Evolutionary conservation across 352 stramenopile genomes (phyloP).

Genomic region (Pythium aristosporum): DNA sequence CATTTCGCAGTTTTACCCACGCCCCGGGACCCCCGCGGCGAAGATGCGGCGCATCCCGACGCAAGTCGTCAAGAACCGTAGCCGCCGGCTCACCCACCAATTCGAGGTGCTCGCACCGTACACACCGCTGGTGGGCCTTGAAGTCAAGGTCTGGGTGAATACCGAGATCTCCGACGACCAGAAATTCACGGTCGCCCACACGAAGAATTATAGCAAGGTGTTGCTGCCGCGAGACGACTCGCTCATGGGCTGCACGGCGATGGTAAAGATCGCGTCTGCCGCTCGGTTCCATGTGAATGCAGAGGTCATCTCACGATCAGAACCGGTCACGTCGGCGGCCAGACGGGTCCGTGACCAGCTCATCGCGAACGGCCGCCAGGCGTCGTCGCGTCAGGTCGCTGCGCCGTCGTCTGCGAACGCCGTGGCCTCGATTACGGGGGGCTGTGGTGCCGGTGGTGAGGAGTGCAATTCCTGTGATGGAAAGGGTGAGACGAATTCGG

Average conservation of each 20-base stretch:
- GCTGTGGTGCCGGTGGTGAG: constrained; percentile 29
- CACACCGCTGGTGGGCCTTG: constrained; percentile 52
- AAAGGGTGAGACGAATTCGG: constrained; percentile 20
- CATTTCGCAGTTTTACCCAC: constrained; percentile 93
- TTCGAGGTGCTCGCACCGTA: constrained; percentile 89
- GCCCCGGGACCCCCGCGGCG: constrained; percentile 87
- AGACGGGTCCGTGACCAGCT: constrained; percentile 55
- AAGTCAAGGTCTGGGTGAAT: constrained; percentile 78
- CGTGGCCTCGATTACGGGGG: constrained; percentile 14
- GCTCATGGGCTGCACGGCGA: constrained; percentile 70
- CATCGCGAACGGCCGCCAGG: constrained; percentile 35
- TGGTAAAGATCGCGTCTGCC: constrained; percentile 50
- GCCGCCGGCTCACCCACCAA: constrained; percentile 75
- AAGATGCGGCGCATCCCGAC: constrained; percentile 89
- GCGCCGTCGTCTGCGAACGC: background rate
- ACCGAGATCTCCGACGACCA: constrained; percentile 82
- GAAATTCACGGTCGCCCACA: constrained; percentile 83
- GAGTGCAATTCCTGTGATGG: constrained; percentile 24
- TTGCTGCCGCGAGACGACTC: constrained; percentile 70
- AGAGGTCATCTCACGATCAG: constrained; percentile 51
- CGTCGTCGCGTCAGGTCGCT: constrained; percentile 20
- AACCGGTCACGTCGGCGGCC: constrained; percentile 52
- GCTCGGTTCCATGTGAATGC: constrained; percentile 79
- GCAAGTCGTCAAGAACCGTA: constrained; percentile 89
- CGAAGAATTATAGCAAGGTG: constrained; percentile 93